A percentile compares a stretch with the other conserved stretches of the same genome.
These are phyloP conservation scores for Pseudoscleropodium purum DNA, from an alignment of 225 moss, liverwort and hornwort genomes.

Conservation along the genomic window DNA sequence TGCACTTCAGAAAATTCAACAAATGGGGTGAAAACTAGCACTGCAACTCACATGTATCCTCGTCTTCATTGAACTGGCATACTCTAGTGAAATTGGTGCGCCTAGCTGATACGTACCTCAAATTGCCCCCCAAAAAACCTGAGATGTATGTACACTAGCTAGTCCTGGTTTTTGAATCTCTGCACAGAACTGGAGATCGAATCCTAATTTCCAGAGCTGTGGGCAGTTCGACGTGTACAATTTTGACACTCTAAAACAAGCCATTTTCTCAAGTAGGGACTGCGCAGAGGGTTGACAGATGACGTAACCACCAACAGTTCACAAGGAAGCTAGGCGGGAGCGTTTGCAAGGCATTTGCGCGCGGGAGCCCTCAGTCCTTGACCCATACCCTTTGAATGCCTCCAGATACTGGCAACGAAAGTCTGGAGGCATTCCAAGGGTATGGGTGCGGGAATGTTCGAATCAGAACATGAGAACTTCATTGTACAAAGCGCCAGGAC, in stretches of 20 bases:
- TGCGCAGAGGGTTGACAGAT: not conserved
- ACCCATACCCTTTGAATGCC: too few relatives aligned
- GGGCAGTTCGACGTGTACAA: not conserved
- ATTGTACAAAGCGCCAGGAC: not conserved
- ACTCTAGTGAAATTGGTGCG: not conserved
- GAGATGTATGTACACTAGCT: not conserved
- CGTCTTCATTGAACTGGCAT: not conserved
- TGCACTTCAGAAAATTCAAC: too few relatives aligned
- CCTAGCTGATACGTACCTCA: not conserved
- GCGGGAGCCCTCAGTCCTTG: not conserved
- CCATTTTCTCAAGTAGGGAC: not conserved
- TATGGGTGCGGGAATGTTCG: not conserved
- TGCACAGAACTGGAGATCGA: not conserved
- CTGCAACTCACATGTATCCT: not conserved
- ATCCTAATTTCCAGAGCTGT: not conserved
- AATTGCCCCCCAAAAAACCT: too few relatives aligned
- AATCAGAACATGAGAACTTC: not conserved
- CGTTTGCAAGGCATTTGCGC: not conserved
- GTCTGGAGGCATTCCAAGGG: not conserved
- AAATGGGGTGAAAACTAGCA: not conserved
- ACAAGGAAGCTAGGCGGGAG: too few relatives aligned
- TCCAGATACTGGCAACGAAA: not conserved
- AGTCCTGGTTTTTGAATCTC: not conserved
- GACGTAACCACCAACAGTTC: not conserved
- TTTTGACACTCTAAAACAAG: not conserved